phyloP scores from a whole-genome alignment of 2,329 filamentous ascomycete species.

The Zalaria obscura region DNA sequence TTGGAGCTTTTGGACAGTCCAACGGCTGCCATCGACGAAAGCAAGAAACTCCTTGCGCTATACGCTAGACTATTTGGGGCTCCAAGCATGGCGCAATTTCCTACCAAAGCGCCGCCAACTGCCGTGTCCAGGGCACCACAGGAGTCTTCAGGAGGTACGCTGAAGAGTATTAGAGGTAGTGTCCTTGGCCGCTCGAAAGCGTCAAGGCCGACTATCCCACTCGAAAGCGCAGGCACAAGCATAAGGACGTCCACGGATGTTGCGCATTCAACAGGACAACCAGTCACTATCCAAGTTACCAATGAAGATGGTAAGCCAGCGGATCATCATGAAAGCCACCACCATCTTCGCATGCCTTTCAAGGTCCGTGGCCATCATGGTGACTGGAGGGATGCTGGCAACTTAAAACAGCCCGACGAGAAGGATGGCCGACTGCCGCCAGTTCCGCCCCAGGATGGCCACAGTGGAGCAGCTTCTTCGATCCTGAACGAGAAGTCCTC shows the following conservation, averaged over 20 bases:
- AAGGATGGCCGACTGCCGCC: conserved; percentile 1
- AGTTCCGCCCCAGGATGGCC: conserved; percentile 4
- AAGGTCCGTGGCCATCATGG: conserved; percentile 10
- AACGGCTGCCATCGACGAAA: conserved; percentile 74
- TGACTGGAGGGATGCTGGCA: conserved; percentile 2
- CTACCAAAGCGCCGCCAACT: conserved; percentile 2
- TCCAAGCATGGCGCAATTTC: conserved; percentile 20
- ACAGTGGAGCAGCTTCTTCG: not conserved
- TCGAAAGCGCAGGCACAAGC: not conserved
- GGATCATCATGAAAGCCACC: conserved; percentile 18
- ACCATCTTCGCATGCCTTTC: conserved; percentile 21
- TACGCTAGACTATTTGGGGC: conserved; percentile 71
- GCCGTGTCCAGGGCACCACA: conserved; percentile 26
- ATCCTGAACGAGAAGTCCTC: not conserved
- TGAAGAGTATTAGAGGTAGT: conserved; percentile 49
- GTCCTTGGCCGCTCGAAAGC: conserved; percentile 56
- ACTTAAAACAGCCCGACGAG: conserved; percentile 7
- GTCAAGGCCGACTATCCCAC: conserved; percentile 23
- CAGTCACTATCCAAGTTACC: conserved; percentile 66
- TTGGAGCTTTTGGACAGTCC: conserved; percentile 73
- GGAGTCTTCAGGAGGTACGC: conserved; percentile 30
- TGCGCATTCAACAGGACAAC: conserved; percentile 18
- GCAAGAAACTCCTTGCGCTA: conserved; percentile 67
- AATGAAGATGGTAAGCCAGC: conserved; percentile 37
- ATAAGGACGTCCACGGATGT: conserved; percentile 7